Evolutionary conservation across 108 stramenopile genomes (phyloP).

Genomic region (Bacterosira constricta): DNA sequence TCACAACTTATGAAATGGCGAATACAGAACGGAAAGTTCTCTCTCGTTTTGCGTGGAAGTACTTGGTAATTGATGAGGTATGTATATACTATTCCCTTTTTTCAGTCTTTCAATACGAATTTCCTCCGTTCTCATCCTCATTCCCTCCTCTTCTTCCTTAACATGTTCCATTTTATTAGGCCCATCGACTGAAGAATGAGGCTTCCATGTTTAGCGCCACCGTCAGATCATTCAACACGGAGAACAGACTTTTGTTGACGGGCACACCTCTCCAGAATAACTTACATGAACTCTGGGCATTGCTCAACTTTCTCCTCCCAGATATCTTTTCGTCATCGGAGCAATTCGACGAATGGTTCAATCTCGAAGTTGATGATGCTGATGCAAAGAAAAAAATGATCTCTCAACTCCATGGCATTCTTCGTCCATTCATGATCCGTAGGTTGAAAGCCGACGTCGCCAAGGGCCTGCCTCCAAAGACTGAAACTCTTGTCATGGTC

Average conservation of each 20-base stretch:
- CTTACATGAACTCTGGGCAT: constrained; percentile 93
- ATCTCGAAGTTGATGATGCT: constrained; percentile 82
- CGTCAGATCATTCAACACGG: constrained; percentile 85
- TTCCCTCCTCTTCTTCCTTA: too few species aligned
- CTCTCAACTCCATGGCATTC: constrained; percentile 95
- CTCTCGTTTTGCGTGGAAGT: constrained; percentile 93
- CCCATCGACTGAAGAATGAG: constrained; percentile 97
- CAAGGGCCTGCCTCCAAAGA: constrained; percentile 89
- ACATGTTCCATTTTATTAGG: too few species aligned
- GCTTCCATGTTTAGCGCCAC: constrained; percentile 88
- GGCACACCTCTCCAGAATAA: constrained; percentile 99
- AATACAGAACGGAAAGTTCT: constrained; percentile 85
- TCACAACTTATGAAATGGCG: constrained; percentile 97
- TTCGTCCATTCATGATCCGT: constrained; percentile 98
- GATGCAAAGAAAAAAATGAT: constrained; percentile 94
- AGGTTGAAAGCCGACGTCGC: constrained; percentile 94
- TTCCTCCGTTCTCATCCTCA: too few species aligned
- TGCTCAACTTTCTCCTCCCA: constrained; percentile 93
- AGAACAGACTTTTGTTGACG: constrained; percentile 93
- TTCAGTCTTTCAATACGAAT: too few species aligned
- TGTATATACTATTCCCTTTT: too few species aligned
- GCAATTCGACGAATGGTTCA: constrained; percentile 95
- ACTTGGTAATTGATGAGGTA: constrained; percentile 98
- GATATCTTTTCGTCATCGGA: constrained; percentile 90
- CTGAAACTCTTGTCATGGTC: constrained; percentile 91